Base-by-base conservation (phyloP, 257 asterid species). In the Solanum pimpinellifolium region DNA sequence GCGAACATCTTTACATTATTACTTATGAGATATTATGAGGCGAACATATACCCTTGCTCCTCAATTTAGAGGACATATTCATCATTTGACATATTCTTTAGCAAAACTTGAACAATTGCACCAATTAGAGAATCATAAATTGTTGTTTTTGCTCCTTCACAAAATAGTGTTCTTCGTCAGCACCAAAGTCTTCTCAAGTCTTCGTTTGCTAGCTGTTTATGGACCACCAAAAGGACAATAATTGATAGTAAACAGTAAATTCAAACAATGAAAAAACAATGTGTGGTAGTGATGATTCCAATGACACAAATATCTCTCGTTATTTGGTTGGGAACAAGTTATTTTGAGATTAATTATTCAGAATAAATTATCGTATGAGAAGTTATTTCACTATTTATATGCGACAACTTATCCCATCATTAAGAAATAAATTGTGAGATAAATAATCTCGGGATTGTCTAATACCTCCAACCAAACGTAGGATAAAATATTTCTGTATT, bases 391-490 rank as follows among this genome's bases (percentile, higher is more conserved):
- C 46, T 10, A 41, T 41, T 1, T 41, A 44, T 44, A 44, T 11
- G 49, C 0, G 15, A 44, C 11, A 44, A 44, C 49, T 44, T 44
- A 44, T 11, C 15, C 2, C 49, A 44, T 44, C 0, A 11, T 44
- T 44, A 44, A 44, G 49, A 44, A 11, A 44, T 44, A 11, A 44
- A 11, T 44, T 1, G 4, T 44, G 15, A 5, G 15, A 44, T 44
- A 44, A 44, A 44, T 44, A 44, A 1, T 44, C 5, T 11, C 5
- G 11, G 0, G 15, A 3, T 0, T 1, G 5, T 1, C 2, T 44
- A 44, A 44, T 44, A 44, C 49, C 15, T 44, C 15, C 0, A 44
- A 44, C 49, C 49, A 44, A 44, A 44, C 15, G 2, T 10, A 42
- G 47, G 13, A 10, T 3, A 42, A 11, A 10, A 42, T 42, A 42